Evolutionary conservation across 2,329 filamentous ascomycete genomes (phyloP).

Genomic region (Verticillium zaregamsianum): DNA sequence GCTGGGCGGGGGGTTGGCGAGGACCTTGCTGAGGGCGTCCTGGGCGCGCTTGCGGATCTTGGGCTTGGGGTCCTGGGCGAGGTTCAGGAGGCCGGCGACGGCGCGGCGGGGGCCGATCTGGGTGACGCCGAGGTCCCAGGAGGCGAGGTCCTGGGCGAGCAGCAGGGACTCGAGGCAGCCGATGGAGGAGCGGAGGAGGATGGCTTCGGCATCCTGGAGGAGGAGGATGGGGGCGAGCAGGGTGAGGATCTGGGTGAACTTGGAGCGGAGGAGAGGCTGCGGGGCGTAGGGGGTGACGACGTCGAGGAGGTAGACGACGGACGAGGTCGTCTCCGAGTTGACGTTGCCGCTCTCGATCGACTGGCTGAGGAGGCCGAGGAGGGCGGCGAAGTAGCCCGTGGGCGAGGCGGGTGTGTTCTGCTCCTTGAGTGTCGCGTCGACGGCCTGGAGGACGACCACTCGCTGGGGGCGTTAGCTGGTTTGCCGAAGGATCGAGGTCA

Average conservation of each 20-base stretch:
- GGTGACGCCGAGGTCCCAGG: constrained; percentile 82
- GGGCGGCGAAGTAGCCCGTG: constrained; percentile 93
- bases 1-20: constrained; percentile 82
- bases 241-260: constrained; percentile 90
- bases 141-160: constrained; percentile 77
- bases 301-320: constrained; percentile 94
- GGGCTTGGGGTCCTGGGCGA: constrained; percentile 81
- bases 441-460: constrained; percentile 79
- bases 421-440: constrained; percentile 88
- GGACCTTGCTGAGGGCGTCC: constrained; percentile 78
- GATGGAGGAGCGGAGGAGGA: constrained; percentile 80
- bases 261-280: constrained; percentile 81
- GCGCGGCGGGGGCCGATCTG: constrained; percentile 84
- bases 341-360: constrained; percentile 64
- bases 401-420: constrained; percentile 80
- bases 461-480: constrained; percentile 53
- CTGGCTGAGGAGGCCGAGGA: constrained; percentile 81
- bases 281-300: constrained; percentile 82
- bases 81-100: constrained; percentile 76
- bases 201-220: constrained; percentile 77
- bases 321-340: constrained; percentile 78
- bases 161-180: constrained; percentile 92
- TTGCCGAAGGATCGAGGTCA: too few species aligned
- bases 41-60: constrained; percentile 94
- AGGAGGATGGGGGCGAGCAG: constrained; percentile 81